Evolutionary conservation across 139 green algal genomes (phyloP).

Genomic region (Edaphochlamys debaryana): DNA sequence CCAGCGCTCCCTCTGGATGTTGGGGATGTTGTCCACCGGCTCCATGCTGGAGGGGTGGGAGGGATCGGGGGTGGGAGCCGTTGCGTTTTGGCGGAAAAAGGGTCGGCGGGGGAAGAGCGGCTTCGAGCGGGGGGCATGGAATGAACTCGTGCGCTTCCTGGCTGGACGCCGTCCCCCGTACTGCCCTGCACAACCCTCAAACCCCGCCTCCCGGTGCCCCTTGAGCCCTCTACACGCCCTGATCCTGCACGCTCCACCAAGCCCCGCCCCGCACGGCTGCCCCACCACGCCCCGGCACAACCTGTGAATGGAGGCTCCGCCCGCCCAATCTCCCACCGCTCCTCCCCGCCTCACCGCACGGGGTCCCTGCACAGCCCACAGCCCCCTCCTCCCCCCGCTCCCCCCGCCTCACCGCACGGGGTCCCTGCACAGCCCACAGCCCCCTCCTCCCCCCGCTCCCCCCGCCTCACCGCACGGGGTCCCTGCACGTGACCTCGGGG

Average conservation of each 20-base stretch:
- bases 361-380: not conserved
- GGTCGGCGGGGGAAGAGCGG: not conserved
- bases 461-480: not conserved
- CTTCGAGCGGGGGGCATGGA: no score
- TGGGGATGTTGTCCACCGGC: constrained; percentile 81
- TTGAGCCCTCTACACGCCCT: no score
- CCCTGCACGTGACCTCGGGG: constrained; percentile 66
- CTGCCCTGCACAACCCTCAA: no score
- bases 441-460: not conserved
- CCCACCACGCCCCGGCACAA: no score
- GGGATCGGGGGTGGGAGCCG: not conserved
- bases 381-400: not conserved
- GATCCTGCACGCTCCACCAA: no score
- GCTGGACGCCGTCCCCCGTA: no score
- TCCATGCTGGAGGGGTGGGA: constrained; percentile 73
- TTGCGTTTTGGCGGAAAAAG: not conserved
- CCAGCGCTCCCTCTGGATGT: constrained; percentile 91
- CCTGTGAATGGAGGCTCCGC: no score
- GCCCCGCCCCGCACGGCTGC: no score
- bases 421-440: not conserved
- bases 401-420: not conserved
- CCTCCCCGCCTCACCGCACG: not conserved
- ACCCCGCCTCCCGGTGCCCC: no score
- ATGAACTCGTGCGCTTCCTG: no score
- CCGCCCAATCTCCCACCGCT: no score